Evolutionary conservation across 768 basidiomycete species (phyloP).

Genomic region (Ramaria rubella): DNA sequence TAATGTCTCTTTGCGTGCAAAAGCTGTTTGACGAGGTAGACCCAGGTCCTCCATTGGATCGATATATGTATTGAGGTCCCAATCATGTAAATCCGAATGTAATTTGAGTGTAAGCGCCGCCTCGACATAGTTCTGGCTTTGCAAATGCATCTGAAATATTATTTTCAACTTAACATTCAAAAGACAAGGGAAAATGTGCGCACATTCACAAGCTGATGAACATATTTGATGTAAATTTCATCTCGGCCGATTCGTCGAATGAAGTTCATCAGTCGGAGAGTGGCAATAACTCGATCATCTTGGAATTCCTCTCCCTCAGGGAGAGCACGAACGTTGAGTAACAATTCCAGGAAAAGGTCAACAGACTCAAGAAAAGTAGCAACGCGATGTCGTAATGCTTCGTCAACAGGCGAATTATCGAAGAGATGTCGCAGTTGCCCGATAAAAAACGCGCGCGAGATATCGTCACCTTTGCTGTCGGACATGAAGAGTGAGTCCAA

Average conservation of each 20-base stretch:
- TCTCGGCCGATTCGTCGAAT: slow-evolving; percentile 86
- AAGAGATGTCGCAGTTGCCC: slow-evolving; percentile 86
- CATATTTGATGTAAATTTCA: slow-evolving; percentile 94
- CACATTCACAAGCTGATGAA: slow-evolving; percentile 90
- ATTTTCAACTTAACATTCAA: slow-evolving; percentile 15
- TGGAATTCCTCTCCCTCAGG: slow-evolving; percentile 92
- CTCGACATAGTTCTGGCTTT: slow-evolving; percentile 86
- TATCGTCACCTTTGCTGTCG: slow-evolving; percentile 84
- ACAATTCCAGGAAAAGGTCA: slow-evolving; percentile 85
- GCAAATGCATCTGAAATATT: slow-evolving; percentile 64
- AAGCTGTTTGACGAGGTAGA: slow-evolving; percentile 87
- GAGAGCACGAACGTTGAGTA: slow-evolving; percentile 79
- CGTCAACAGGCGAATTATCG: slow-evolving; percentile 75
- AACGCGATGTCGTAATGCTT: slow-evolving; percentile 69
- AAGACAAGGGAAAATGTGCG: slow-evolving; percentile 20
- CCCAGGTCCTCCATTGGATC: slow-evolving; percentile 86
- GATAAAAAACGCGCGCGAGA: slow-evolving; percentile 90
- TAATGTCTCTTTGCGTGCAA: slow-evolving; percentile 89
- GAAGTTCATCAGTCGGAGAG: slow-evolving; percentile 88
- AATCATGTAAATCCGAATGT: slow-evolving; percentile 89
- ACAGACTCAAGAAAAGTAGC: slow-evolving; percentile 82
- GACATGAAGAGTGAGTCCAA: slow-evolving; percentile 91
- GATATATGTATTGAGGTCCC: slow-evolving; percentile 77
- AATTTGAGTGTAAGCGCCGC: slow-evolving; percentile 90
- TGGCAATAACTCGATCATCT: slow-evolving; percentile 91